phyloP scores from a whole-genome alignment of 2,329 filamentous ascomycete genomes.

The Arthrinium phaeospermum region DNA sequence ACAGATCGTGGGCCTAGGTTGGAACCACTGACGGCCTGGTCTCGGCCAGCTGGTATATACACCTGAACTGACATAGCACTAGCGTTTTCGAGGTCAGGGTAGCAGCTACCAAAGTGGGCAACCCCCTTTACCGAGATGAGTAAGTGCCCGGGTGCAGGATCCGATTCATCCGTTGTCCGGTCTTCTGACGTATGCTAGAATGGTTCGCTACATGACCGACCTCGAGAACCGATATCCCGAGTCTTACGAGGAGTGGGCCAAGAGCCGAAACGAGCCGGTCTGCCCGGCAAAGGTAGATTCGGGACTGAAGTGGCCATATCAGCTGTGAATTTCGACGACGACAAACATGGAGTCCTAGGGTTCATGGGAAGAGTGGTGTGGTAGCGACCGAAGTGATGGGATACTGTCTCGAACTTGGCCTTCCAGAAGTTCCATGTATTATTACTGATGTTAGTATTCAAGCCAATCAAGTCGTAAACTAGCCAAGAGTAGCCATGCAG shows the following conservation, averaged over 20 bases:
- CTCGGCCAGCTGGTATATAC: too few species aligned
- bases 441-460: too few species aligned
- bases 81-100: background rate
- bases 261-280: background rate
- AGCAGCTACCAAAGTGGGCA: background rate
- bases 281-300: background rate
- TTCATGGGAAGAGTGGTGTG: too few species aligned
- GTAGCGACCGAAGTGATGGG: too few species aligned
- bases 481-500: too few species aligned
- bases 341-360: too few species aligned
- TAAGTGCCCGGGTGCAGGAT: background rate
- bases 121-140: background rate
- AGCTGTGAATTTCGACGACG: background rate
- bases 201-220: slow-evolving; percentile 1
- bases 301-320: background rate
- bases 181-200: background rate
- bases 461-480: too few species aligned
- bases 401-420: too few species aligned
- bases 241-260: slow-evolving; percentile 23
- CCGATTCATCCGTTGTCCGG: too few species aligned
- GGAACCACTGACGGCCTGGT: background rate
- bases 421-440: too few species aligned
- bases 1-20: background rate
- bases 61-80: background rate
- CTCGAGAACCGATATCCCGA: slow-evolving; percentile 19